Conservation (phyloP, 2,329 filamentous ascomycete species). For the Colletotrichum agaves region DNA sequence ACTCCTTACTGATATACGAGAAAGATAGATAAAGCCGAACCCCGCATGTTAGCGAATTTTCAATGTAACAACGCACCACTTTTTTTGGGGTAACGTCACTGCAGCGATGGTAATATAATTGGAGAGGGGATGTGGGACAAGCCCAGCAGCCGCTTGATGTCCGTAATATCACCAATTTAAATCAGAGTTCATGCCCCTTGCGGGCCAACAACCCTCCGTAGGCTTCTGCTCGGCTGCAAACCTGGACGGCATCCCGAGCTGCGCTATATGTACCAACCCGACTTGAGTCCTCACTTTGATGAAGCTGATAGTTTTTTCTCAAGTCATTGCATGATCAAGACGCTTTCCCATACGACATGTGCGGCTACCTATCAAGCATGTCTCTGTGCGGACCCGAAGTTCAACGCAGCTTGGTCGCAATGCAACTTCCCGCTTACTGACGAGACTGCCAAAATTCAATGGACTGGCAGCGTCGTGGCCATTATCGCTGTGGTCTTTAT, state of each 20-base stretch:
- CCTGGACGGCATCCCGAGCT: background rate
- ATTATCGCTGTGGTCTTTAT: background rate
- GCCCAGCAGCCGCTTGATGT: background rate
- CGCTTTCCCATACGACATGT: slow-evolving; percentile 38
- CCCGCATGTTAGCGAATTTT: slow-evolving; percentile 1
- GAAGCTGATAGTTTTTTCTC: no score
- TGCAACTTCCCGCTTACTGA: slow-evolving; percentile 2
- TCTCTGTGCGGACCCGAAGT: slow-evolving; percentile 44
- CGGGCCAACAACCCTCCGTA: background rate
- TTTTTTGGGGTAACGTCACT: slow-evolving; percentile 17
- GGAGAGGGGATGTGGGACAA: background rate
- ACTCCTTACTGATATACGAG: background rate
- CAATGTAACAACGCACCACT: slow-evolving; percentile 6
- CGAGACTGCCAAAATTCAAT: background rate
- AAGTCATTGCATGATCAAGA: slow-evolving; percentile 21
- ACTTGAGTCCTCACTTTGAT: no score
- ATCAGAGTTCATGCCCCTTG: no score
- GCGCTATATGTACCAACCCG: background rate
- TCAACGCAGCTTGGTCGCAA: slow-evolving; percentile 37
- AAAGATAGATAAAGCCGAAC: background rate
- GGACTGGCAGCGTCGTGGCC: background rate
- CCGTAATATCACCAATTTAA: background rate
- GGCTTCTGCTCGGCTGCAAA: background rate
- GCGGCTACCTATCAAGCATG: slow-evolving; percentile 43
- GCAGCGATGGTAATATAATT: background rate